Evolutionary conservation across 2,329 filamentous ascomycete species (phyloP).

Genomic region (Sporothrix pallida): DNA sequence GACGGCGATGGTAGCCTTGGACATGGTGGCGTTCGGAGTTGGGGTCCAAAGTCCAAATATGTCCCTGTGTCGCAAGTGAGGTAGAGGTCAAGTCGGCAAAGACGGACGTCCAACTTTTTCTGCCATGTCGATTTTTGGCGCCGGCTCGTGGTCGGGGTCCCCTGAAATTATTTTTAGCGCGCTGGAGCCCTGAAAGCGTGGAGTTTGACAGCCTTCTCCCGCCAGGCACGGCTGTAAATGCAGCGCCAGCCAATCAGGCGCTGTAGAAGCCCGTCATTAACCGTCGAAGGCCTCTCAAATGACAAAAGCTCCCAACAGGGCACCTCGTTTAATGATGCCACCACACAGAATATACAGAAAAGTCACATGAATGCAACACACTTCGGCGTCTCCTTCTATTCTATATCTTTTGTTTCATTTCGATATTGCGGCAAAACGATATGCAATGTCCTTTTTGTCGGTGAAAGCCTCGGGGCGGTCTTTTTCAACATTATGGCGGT

Average conservation of each 20-base stretch:
- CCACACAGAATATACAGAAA: too few species aligned
- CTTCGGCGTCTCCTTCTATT: background rate
- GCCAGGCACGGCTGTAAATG: background rate
- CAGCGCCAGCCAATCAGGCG: background rate
- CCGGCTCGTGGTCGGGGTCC: background rate
- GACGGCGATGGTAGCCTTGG: slow-evolving; percentile 75
- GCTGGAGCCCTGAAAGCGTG: background rate
- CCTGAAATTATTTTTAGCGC: slow-evolving; percentile 29
- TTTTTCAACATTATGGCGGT: slow-evolving; percentile 26
- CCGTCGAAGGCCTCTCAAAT: too few species aligned
- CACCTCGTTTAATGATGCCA: too few species aligned
- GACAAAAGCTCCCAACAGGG: too few species aligned
- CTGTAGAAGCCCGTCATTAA: background rate
- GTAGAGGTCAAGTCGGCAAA: background rate
- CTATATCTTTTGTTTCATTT: background rate
- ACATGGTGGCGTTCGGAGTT: slow-evolving; percentile 59
- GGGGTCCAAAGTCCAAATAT: too few species aligned
- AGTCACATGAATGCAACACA: too few species aligned
- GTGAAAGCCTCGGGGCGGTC: too few species aligned
- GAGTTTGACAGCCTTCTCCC: slow-evolving; percentile 26
- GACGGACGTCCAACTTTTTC: background rate
- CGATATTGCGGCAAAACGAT: background rate
- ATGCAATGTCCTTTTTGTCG: background rate
- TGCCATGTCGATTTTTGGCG: slow-evolving; percentile 1
- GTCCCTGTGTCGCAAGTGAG: background rate